phyloP scores from a whole-genome alignment of 2,329 filamentous ascomycete genomes.

The Trichoderma cornu-damae region DNA sequence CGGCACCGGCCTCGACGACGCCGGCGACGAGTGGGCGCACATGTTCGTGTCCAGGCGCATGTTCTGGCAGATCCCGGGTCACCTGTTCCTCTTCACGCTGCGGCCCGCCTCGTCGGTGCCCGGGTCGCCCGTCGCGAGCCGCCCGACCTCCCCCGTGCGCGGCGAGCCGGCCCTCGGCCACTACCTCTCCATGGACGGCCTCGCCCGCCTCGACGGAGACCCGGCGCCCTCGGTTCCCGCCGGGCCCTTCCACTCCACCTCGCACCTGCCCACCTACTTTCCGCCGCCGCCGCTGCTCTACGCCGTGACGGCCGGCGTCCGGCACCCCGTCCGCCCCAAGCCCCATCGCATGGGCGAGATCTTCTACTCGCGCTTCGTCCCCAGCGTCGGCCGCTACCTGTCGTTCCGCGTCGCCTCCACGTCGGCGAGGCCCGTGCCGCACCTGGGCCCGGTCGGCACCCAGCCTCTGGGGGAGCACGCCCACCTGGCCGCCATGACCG shows the following conservation, averaged over 20 bases:
- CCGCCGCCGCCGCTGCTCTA: slow-evolving; percentile 80
- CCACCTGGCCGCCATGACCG: slow-evolving; percentile 44
- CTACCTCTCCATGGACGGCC: slow-evolving; percentile 23
- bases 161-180: slow-evolving; percentile 29
- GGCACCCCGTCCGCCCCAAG: slow-evolving; percentile 83
- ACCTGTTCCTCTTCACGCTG: slow-evolving; percentile 82
- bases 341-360: slow-evolving; percentile 85
- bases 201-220: slow-evolving; percentile 32
- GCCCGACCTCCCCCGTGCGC: slow-evolving; percentile 48
- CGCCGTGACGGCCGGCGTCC: slow-evolving; percentile 67
- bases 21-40: slow-evolving; percentile 61
- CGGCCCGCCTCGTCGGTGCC: slow-evolving; percentile 51
- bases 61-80: slow-evolving; percentile 90
- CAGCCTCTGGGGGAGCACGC: slow-evolving; percentile 36
- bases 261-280: slow-evolving; percentile 85
- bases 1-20: slow-evolving; percentile 57
- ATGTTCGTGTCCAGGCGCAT: slow-evolving; percentile 77
- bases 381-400: slow-evolving; percentile 75
- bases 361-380: slow-evolving; percentile 84
- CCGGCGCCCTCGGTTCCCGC: slow-evolving; percentile 39
- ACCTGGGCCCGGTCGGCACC: slow-evolving; percentile 54
- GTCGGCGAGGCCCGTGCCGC: slow-evolving; percentile 57
- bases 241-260: slow-evolving; percentile 74
- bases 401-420: slow-evolving; percentile 81
- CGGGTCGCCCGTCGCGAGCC: slow-evolving; percentile 49